These are phyloP conservation scores for Tuber borchii DNA, from an alignment of 495 filamentous ascomycete species.

Conservation along the genomic window DNA sequence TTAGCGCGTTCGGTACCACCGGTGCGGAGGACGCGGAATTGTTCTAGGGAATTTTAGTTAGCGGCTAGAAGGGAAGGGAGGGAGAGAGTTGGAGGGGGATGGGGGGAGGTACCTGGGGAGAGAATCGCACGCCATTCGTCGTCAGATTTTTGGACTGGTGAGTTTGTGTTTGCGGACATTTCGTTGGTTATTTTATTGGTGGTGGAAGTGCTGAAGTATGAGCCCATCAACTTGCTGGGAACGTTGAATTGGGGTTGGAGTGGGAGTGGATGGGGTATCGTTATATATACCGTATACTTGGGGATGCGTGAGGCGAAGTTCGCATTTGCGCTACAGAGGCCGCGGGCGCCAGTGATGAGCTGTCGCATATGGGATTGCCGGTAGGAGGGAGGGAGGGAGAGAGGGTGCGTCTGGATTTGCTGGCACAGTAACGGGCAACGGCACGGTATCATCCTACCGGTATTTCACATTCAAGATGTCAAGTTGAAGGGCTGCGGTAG, in stretches of 20 bases:
- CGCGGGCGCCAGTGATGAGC: not conserved
- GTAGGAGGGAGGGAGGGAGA: not conserved
- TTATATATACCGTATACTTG: slow-evolving; percentile 28
- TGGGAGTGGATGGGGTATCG: slow-evolving; percentile 45
- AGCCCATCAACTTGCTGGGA: slow-evolving; percentile 53
- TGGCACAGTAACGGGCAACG: no score
- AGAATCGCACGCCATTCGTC: slow-evolving; percentile 86
- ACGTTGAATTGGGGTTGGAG: slow-evolving; percentile 43
- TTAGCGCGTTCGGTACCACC: slow-evolving; percentile 81
- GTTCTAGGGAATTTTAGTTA: slow-evolving; percentile 53
- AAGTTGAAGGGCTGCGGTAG: slow-evolving; percentile 5
- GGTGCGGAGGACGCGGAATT: slow-evolving; percentile 85
- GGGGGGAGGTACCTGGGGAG: slow-evolving; percentile 55
- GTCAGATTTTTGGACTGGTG: slow-evolving; percentile 69
- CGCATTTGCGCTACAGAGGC: not conserved
- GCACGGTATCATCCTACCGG: not conserved
- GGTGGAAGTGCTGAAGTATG: slow-evolving; percentile 64
- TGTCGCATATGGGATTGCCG: not conserved
- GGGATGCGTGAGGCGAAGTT: no score
- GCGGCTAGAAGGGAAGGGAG: not conserved
- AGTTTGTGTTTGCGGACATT: slow-evolving; percentile 52
- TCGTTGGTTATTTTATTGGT: slow-evolving; percentile 44
- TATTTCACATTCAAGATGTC: slow-evolving; percentile 10
- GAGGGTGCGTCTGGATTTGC: not conserved
- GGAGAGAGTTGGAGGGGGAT: slow-evolving; percentile 12